A percentile compares a stretch with the other conserved stretches of the same genome.
Evolutionary conservation across 2,329 filamentous ascomycete genomes (phyloP).

Genomic region (Claviceps digitariae): DNA sequence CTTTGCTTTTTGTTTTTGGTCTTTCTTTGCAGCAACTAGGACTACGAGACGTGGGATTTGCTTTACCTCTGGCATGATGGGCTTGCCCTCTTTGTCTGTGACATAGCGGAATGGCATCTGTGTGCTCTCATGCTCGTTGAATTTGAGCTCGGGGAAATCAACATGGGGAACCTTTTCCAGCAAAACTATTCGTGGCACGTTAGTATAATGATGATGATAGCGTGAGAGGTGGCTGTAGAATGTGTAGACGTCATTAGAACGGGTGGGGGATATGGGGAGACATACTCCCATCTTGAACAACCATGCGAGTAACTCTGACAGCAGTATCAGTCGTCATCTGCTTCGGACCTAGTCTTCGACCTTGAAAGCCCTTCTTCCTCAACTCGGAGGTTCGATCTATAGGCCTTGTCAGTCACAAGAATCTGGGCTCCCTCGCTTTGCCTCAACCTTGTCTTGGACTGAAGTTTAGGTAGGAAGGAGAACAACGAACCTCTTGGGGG

Average conservation of each 20-base stretch:
- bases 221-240: not conserved
- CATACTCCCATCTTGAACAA: constrained; percentile 71
- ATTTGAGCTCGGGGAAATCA: constrained; percentile 78
- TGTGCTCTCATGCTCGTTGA: constrained; percentile 85
- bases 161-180: constrained; percentile 69
- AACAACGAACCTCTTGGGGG: constrained; percentile 64
- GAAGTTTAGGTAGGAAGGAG: not conserved
- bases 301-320: constrained; percentile 80
- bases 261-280: constrained; percentile 1
- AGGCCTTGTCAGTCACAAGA: not conserved
- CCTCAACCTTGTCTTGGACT: not conserved
- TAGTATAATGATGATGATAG: not conserved
- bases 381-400: constrained; percentile 93
- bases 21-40: no score
- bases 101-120: constrained; percentile 99
- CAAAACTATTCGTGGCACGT: constrained; percentile 38
- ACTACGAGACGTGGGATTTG: not conserved
- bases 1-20: no score
- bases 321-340: constrained; percentile 99
- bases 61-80: constrained; percentile 81
- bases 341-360: constrained; percentile 74
- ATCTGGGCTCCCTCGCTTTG: not conserved
- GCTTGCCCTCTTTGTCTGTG: constrained; percentile 55
- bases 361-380: constrained; percentile 81
- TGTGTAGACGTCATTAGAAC: not conserved